Base-by-base conservation (phyloP, 345 rosid genomes). In the Populus ilicifolia region DNA sequence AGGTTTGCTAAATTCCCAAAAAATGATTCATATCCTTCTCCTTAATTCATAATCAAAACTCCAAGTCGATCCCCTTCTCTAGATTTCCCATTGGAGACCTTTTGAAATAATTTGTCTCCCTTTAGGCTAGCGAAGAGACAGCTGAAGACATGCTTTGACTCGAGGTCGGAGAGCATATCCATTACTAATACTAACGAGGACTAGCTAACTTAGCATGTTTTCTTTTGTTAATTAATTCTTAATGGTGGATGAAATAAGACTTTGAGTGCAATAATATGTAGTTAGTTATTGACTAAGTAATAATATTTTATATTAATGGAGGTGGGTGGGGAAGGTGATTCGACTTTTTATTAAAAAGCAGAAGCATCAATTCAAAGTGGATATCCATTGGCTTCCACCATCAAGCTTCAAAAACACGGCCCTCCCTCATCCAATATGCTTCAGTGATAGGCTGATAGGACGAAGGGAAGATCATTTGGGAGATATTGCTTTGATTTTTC, bases 321-420 rank as follows among this genome's bases (percentile, higher is more conserved):
- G 78, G 78, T 48, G 2, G 72, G 72, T 35, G 18, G 66, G 36
- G 9, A 38, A 18, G 54, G 18, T 76, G 78, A 76, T 36, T 76
- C 78, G 68, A 65, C 66, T 54, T 36, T 76, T 36, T n/a, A 36
- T 68, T n/a, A 38, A 66, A 75, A 75, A 18, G 59, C 69, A 66
- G 20, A 52, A 67, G 66, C 50, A 66, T 75, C 64, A 21, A 21
- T 65, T 46, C 48, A 25, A 23, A 76, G 78, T 54, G 71, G 50
- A 33, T 43, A 39, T 2, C 44, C 29, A 8, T 48, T 66, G 13
- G 63, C 23, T 67, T 52, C 73, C 29, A 25, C 67, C 72, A 18
- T 16, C 59, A 18, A 18, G 9, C 18, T 17, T 46, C 18, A 46
- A 46, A 43, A 3, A 46, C 29, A 46, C 18, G 52, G 14, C 52